Conservation (phyloP, 208 protist species). For the Wallacemonas sp. region DNA sequence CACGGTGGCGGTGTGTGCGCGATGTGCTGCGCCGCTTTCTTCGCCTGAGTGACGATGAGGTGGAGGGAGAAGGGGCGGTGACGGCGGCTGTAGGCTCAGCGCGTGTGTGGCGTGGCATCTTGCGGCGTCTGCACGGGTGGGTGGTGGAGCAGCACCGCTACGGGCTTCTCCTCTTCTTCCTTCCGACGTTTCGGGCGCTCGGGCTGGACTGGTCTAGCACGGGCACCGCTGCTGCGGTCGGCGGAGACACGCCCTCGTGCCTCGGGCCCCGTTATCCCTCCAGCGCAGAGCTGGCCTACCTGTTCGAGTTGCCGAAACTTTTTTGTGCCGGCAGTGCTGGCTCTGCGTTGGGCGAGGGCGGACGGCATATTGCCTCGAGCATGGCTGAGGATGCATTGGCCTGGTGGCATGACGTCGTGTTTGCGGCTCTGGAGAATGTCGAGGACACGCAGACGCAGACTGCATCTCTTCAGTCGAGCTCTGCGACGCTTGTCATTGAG, state of each 20-base stretch:
- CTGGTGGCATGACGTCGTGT: constrained; percentile 26
- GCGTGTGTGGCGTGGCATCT: constrained; percentile 15
- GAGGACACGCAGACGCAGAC: not conserved
- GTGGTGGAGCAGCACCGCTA: constrained; percentile 42
- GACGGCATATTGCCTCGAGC: constrained; percentile 27
- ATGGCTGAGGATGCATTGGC: constrained; percentile 32
- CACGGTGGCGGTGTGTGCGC: constrained; percentile 9
- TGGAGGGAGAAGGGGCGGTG: not conserved
- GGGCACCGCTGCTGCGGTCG: too few species aligned
- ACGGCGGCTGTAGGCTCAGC: not conserved
- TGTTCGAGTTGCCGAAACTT: constrained; percentile 43
- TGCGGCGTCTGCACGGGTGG: constrained; percentile 35
- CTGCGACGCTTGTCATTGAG: constrained; percentile 28
- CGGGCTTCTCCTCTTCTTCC: constrained; percentile 62
- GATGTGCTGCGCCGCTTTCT: not conserved
- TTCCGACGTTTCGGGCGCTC: constrained; percentile 69
- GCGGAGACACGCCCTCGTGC: constrained; percentile 31
- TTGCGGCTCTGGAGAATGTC: constrained; percentile 17
- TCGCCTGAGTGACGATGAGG: not conserved
- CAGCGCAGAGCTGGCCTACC: constrained; percentile 43
- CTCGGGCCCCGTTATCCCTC: constrained; percentile 32
- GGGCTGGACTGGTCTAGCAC: constrained; percentile 59
- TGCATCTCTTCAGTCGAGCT: not conserved
- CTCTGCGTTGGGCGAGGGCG: constrained; percentile 36
- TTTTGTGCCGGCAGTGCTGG: not conserved